Base-by-base conservation (phyloP, 2,329 filamentous ascomycete genomes). In the Alternaria postmessia region DNA sequence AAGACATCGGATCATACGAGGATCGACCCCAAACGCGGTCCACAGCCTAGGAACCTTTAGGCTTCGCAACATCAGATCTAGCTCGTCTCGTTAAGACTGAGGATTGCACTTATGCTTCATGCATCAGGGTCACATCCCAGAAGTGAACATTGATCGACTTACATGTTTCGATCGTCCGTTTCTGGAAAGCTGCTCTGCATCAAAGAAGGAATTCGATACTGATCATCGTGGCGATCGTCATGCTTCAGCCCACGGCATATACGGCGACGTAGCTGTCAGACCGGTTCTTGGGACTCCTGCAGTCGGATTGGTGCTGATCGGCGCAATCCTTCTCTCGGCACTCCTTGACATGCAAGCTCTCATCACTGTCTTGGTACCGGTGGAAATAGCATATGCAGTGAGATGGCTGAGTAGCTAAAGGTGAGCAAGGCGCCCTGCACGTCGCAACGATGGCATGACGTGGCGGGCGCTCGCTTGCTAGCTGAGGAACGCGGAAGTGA, bases 201-300 rank as follows among this genome's bases (percentile, higher is more conserved):
- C 24, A 57, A 38, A 38, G n/a, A 36, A 32, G 48, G 34, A 20
- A 54, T 44, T 57, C 36, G 51, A 62, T 64, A 61, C 43, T 55
- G 54, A 59, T 57, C 48, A 55, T 41, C 49, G 22, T 49, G 39
- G 46, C 43, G 53, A 64, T 64, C 48, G 30, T n/a, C 52, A n/a
- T 53, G 12, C 44, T 48, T 39, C 51, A 51, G 36, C 20, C n/a
- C 44, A 42, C 48, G 20, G 30, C 30, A 46, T 56, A 26, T 20
- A 46, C 54, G 24, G 24, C 51, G 42, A n/a, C 28, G 51, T 46
- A 54, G 36, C 49, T 53, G 57, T 62, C 54, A 61, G 42, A 43
- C 46, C 28, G 58, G 46, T 46, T 46, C 51, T 61, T 53, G 57
- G 57, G 52, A 36, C 20, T n/a, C 26, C 39, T 52, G 34, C 34